Evolutionary conservation across 306 rosid species (phyloP), one percentile per base, ranked within the genome.

Genomic region (Quercus suber): DNA sequence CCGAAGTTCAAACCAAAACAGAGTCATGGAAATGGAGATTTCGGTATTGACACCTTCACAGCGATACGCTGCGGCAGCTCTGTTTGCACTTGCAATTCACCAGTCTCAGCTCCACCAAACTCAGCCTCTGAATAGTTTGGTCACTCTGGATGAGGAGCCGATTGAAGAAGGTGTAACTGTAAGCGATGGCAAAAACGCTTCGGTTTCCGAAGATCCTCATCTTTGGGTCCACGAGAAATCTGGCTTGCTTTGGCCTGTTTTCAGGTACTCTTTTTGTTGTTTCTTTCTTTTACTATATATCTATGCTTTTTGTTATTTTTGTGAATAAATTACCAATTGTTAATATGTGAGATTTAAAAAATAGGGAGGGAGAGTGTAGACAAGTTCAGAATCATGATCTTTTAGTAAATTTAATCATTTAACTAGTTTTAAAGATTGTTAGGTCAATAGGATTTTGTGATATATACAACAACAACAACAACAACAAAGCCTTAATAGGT

Each of bases 51-150:
- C 51, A 35, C 81, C 80, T 30, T 55, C 87, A n/a, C 87, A 85
- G 31, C 84, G 73, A 57, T 77, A 87, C 70, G 89, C 91, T 27
- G 80, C 90, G 8, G 91, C 86, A 37, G 89, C 78, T 73, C 37
- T 87, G 73, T 89, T 90, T 27, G 82, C 88, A 19, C 30, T 85
- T 57, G 91, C 92, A 30, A 80, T 90, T 78, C 83, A 89, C 86
- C 87, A 69, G 43, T 83, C 91, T 45, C 95, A 89, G 76, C 53
- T 82, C 71, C 84, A 78, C 67, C 91, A 78, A 71, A 41, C 77
- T 60, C 82, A 25, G 20, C 70, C 73, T 64, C 41, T 79, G 4
- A 19, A 41, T 37, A 20, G 58, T 6, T 25, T 79, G 20, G 33
- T 73, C 45, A 60, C 76, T 57, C 77, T 15, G 14, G 23, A 57